Evolutionary conservation across 176 grass and related monocot species (phyloP), one percentile per base, ranked within the genome.

Genomic region (Oryza meridionalis): DNA sequence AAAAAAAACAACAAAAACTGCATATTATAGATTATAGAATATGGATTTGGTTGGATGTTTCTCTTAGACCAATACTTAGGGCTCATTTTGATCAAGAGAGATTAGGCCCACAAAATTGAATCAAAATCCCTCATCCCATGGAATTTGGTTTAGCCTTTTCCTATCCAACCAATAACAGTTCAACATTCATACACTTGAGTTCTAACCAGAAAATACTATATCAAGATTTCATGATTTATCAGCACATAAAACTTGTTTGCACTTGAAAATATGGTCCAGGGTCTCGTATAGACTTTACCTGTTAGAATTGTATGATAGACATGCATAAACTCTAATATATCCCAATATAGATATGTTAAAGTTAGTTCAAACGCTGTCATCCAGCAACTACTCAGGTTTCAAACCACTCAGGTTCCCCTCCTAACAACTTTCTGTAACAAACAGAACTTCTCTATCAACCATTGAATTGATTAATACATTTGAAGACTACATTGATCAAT

Each of bases 391-490:
- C 40, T 43, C 40, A 75, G 61, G 73, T 79, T 69, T 46, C 68
- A 83, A 78, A 74, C 47, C 61, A 38, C 11, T 81, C 64, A 29
- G 25, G 69, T 45, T 7, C 47, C 67, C 42, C 79, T 63, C 63
- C 62, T 76, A 90, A 79, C 84, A 80, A 84, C 84, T 86, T 81
- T 77, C 29, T 62, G 59, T 83, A 78, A 79, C 84, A 62, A 64
- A 83, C 22, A 49, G 31, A 43, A 29, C 80, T 70, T 75, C 75
- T 15, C 50, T 65, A 64, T 86, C 80, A 53, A 70, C 63, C 62
- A 79, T 75, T 70, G 79, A 83, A 84, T 69, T 15, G 29, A 50
- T 42, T 86, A 83, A 78, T 75, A 17, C 69, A 78, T 86, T 83
- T 45, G 50, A 86, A 87, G 75, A 75, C 82, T 21, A 86, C 38